Evolutionary conservation across 1,139 yeast genomes (phyloP), one percentile per base, ranked within the genome.

Genomic region (Suhomyces coccinellae): DNA sequence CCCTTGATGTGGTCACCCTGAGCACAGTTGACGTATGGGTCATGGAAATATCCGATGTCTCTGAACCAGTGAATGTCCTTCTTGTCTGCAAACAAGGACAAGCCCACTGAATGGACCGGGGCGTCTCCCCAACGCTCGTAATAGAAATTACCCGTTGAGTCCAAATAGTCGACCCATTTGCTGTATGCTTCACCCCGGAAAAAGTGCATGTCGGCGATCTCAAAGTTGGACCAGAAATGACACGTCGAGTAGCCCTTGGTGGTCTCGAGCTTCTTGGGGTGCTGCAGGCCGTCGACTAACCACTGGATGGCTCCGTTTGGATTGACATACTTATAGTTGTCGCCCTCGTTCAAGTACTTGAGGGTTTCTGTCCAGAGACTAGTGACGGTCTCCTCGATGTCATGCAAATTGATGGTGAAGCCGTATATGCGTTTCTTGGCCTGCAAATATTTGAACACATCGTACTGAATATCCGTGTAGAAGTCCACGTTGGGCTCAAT

Each of bases 101-200:
- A 66, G 0, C 91, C 95, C 37, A 87, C 62, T 1, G 90, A 80
- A 61, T 86, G 95, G 1, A 88, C 91, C 0, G 96, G 96, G 0
- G 96, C 96, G 65, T 87, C 96, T 1, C 96, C 96, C 96, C 96
- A 87, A 47, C 96, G 66, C 62, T 88, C 96, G 56, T 87, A 87
- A 60, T 86, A 88, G 58, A 87, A 87, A 4, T 90, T 90, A 12
- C 96, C 95, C 0, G 82, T 66, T 4, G 71, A 53, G 51, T 88
- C 95, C 34, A 88, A 68, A 58, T 74, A 66, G 40, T 84, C 71
- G 52, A 84, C 80, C 83, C 87, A 88, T 15, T 71, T 68, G 34
- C 70, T 67, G 61, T 88, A 88, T 1, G 87, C 80, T 49, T 84
- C 82, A 16, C 77, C 66, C 36, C 96, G 68, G 67, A 74, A 87